These are phyloP conservation scores for Perkinsus marinus DNA, from an alignment of 169 alveolate genomes.

Conservation along the genomic window DNA sequence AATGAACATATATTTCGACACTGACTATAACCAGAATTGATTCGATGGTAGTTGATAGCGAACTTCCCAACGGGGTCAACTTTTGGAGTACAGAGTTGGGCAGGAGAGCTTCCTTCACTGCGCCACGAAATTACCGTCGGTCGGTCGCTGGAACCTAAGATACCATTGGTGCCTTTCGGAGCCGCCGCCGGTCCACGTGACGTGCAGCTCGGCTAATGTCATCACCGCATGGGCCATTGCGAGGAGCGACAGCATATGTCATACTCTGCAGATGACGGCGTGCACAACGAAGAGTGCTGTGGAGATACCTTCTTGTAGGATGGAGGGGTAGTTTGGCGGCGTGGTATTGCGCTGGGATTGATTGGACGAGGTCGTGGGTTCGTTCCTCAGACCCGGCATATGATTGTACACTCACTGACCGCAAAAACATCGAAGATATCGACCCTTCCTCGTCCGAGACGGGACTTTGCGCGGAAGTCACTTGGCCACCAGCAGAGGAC, in stretches of 20 bases:
- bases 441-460: neutral
- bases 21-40: too few species aligned
- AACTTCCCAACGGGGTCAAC: too few species aligned
- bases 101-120: too few species aligned
- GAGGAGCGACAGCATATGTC: neutral
- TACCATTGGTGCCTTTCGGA: neutral
- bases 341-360: neutral
- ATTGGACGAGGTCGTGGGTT: neutral
- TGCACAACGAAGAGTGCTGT: neutral
- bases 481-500: neutral
- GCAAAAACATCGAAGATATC: neutral
- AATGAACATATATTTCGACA: too few species aligned
- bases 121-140: too few species aligned
- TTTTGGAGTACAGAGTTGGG: too few species aligned
- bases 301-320: neutral
- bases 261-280: neutral
- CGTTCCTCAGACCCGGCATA: neutral
- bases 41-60: too few species aligned
- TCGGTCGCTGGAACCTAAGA: too few species aligned
- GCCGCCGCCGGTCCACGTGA: neutral
- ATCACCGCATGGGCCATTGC: neutral
- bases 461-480: neutral
- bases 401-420: neutral
- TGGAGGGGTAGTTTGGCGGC: too few species aligned
- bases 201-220: neutral